phyloP scores from a whole-genome alignment of 441 rosid species.

The Jatropha multifida region DNA sequence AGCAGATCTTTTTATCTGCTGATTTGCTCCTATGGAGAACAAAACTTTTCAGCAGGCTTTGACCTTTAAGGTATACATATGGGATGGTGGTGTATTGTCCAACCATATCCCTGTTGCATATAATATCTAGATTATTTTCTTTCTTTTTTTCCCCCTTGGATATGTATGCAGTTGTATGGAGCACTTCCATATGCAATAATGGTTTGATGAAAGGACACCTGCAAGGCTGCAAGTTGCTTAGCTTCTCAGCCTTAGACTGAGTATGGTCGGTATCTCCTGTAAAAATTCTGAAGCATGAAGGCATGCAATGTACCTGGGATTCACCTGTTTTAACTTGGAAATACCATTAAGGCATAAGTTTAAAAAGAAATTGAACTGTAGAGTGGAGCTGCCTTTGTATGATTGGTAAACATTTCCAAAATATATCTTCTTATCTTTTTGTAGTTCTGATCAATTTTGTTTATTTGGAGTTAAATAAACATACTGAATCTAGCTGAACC shows the following conservation, averaged over 20 bases:
- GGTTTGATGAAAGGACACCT: conserved; percentile 2
- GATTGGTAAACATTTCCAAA: neutral
- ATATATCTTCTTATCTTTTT: neutral
- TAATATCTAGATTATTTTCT: neutral
- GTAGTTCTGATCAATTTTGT: neutral
- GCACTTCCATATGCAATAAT: neutral
- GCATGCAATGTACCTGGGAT: neutral
- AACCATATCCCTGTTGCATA: neutral
- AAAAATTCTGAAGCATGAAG: conserved; percentile 1
- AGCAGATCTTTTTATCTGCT: neutral
- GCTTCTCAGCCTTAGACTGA: neutral
- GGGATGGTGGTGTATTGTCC: neutral
- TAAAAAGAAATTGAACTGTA: neutral
- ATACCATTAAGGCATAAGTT: neutral
- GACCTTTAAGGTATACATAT: neutral
- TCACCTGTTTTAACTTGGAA: conserved; percentile 4
- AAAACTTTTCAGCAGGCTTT: neutral
- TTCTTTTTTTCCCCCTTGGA: neutral
- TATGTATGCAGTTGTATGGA: neutral
- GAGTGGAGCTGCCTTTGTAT: neutral
- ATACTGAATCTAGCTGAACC: neutral
- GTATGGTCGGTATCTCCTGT: conserved; percentile 4
- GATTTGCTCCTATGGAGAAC: neutral
- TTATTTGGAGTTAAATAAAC: neutral
- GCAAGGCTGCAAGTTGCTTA: neutral